Percentiles rank a stretch among this genome's conserved stretches.
Evolutionary conservation across 768 basidiomycete species (phyloP).

Genomic region (Pleurotus platypus): DNA sequence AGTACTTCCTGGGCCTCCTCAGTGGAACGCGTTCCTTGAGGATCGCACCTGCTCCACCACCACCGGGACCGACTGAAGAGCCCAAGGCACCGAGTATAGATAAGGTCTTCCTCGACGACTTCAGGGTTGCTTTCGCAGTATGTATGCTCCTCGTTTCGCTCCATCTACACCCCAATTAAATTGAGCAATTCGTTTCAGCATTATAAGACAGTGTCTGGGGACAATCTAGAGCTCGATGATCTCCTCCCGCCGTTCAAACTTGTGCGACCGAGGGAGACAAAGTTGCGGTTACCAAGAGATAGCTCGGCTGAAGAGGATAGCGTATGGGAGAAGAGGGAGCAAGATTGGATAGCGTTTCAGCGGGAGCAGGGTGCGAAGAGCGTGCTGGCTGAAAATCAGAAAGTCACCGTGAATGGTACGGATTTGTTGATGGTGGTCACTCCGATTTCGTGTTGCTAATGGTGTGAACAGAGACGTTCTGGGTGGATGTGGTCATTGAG

Average conservation of each 20-base stretch:
- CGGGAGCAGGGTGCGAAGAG: conserved; percentile 49
- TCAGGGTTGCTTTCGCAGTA: conserved; percentile 82
- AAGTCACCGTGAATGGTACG: conserved; percentile 63
- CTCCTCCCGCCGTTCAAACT: conserved; percentile 66
- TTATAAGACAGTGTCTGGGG: conserved; percentile 55
- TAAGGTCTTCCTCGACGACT: conserved; percentile 81
- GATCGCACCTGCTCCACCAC: conserved; percentile 1
- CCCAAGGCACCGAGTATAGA: conserved; percentile 36
- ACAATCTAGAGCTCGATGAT: conserved; percentile 35
- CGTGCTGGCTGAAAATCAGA: conserved; percentile 48
- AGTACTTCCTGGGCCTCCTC: conserved; percentile 73
- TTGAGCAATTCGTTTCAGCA: conserved; percentile 38
- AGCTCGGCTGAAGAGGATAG: conserved; percentile 34
- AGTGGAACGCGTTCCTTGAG: conserved; percentile 32
- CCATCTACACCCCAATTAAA: conserved; percentile 2
- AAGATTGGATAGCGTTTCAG: conserved; percentile 62
- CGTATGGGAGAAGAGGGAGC: conserved; percentile 65
- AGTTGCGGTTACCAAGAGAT: conserved; percentile 54
- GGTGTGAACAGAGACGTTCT: conserved; percentile 68
- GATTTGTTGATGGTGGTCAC: not conserved
- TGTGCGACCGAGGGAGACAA: conserved; percentile 54
- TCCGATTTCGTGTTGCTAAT: conserved; percentile 1
- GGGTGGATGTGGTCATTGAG: conserved; percentile 65
- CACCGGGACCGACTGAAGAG: conserved; percentile 16
- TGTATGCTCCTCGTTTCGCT: conserved; percentile 12